Percentiles rank a stretch among this genome's conserved stretches.
phyloP scores from a whole-genome alignment of 1,284 basidiomycete genomes.

The Ustilago hordei region DNA sequence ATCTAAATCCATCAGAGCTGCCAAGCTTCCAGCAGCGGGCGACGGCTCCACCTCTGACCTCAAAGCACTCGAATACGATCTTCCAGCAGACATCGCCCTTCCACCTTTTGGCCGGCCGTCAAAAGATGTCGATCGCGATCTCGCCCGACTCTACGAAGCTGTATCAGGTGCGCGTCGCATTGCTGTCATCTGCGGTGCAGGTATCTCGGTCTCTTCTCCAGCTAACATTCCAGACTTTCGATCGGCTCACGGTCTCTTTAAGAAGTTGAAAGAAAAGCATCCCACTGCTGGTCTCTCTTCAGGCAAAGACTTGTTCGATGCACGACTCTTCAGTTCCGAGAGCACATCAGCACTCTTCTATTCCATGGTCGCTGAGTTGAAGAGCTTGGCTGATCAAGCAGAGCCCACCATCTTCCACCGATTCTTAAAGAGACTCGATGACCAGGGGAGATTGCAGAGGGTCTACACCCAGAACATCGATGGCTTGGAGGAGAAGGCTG shows the following conservation, averaged over 20 bases:
- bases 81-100: slow-evolving; percentile 45
- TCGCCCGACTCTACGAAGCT: slow-evolving; percentile 69
- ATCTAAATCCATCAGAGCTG: slow-evolving; percentile 9
- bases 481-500: slow-evolving; percentile 85
- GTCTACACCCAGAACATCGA: slow-evolving; percentile 97
- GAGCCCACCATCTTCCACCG: slow-evolving; percentile 85
- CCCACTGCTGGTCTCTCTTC: slow-evolving; percentile 77
- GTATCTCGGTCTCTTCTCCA: slow-evolving; percentile 81
- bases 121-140: slow-evolving; percentile 57
- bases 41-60: slow-evolving; percentile 43
- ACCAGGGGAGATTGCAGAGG: slow-evolving; percentile 84
- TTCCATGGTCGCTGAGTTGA: slow-evolving; percentile 91
- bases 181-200: slow-evolving; percentile 88
- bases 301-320: slow-evolving; percentile 91
- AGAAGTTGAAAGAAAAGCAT: slow-evolving; percentile 80
- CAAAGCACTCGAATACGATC: slow-evolving; percentile 53
- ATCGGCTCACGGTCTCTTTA: slow-evolving; percentile 84
- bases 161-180: slow-evolving; percentile 83
- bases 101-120: slow-evolving; percentile 51
- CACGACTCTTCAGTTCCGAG: slow-evolving; percentile 80
- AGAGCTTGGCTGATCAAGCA: slow-evolving; percentile 83
- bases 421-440: slow-evolving; percentile 86
- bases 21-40: not conserved
- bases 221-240: slow-evolving; percentile 94
- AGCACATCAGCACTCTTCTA: slow-evolving; percentile 87